These are phyloP conservation scores for Bodo saltans DNA, from an alignment of 78 protist genomes.

Conservation along the genomic window DNA sequence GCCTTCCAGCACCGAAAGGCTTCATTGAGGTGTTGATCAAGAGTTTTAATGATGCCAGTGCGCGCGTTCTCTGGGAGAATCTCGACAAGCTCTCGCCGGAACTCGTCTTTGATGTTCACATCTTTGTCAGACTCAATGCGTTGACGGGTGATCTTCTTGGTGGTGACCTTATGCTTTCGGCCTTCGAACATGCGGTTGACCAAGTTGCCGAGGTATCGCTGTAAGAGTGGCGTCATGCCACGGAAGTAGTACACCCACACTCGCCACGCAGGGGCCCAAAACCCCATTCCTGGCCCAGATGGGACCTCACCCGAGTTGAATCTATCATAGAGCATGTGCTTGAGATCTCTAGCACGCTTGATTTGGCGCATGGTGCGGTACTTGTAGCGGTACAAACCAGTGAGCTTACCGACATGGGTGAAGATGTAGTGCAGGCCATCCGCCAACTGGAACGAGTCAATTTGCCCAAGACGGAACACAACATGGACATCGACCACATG, in stretches of 20 bases:
- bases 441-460: constrained; percentile 87
- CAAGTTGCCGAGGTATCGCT: constrained; percentile 98
- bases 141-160: constrained; percentile 97
- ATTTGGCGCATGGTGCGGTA: constrained; percentile 98
- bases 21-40: constrained; percentile 93
- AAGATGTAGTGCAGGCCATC: constrained; percentile 98
- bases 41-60: constrained; percentile 78
- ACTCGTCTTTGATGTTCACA: constrained; percentile 94
- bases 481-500: constrained; percentile 97
- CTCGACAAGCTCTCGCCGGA: constrained; percentile 97
- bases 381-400: constrained; percentile 99
- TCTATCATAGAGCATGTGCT: constrained; percentile 97
- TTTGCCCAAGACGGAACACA: constrained; percentile 95
- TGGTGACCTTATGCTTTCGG: constrained; percentile 83
- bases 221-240: constrained; percentile 99
- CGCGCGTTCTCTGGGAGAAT: constrained; percentile 99
- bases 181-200: constrained; percentile 99
- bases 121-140: constrained; percentile 98
- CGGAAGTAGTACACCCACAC: constrained; percentile 99
- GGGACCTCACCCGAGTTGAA: constrained; percentile 97
- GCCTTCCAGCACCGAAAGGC: constrained; percentile 99
- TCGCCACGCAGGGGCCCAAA: constrained; percentile 99
- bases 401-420: constrained; percentile 96
- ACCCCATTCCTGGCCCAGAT: constrained; percentile 99
- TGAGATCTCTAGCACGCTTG: constrained; percentile 93